Conservation (phyloP, 148 eudicot genomes). For the Fagopyrum tataricum region DNA sequence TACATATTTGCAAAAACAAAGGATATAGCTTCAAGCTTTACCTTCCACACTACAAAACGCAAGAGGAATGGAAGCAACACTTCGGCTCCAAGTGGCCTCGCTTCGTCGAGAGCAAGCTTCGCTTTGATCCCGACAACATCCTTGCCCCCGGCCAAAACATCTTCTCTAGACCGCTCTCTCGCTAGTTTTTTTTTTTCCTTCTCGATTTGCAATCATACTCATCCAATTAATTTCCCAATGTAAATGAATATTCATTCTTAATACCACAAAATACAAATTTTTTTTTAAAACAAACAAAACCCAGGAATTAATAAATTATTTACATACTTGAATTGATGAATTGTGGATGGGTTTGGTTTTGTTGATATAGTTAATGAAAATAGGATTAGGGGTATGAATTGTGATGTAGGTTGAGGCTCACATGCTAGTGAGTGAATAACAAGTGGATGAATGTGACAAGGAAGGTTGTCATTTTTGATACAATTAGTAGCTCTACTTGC, state of each 20-base stretch:
- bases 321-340: too few species aligned
- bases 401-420: background rate
- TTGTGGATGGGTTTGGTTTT: too few species aligned
- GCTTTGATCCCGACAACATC: constrained; percentile 70
- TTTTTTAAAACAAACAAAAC: too few species aligned
- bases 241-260: constrained; percentile 6
- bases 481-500: background rate
- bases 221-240: constrained; percentile 4
- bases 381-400: too few species aligned
- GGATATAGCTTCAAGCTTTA: constrained; percentile 65
- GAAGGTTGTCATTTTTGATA: background rate
- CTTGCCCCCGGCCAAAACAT: constrained; percentile 94
- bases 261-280: too few species aligned
- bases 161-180: constrained; percentile 35
- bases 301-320: too few species aligned
- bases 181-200: background rate
- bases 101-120: constrained; percentile 50
- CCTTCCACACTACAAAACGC: constrained; percentile 59
- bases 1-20: constrained; percentile 35
- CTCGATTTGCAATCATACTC: background rate
- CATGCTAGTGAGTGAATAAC: background rate
- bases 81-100: constrained; percentile 64
- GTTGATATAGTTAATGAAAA: too few species aligned
- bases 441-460: constrained; percentile 10
- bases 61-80: constrained; percentile 72